Percentiles rank a stretch among this genome's conserved stretches.
Conservation (phyloP, 345 rosid genomes). For the Nephelium lappaceum region DNA sequence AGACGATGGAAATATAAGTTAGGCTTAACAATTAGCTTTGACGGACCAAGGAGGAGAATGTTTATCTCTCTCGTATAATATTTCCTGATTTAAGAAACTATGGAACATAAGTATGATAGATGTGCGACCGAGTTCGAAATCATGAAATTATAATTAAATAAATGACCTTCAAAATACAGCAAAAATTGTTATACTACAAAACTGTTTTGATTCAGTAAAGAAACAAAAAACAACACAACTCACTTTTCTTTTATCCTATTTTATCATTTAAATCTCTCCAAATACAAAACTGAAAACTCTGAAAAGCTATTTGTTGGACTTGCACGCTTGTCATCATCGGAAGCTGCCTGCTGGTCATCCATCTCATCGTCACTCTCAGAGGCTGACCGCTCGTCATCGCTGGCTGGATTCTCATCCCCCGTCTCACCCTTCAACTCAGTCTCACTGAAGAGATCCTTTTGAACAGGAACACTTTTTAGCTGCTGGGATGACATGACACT, state of each 20-base stretch:
- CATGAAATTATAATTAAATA: no score
- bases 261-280: not conserved
- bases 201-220: not conserved
- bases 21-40: no score
- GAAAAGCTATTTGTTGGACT: not conserved
- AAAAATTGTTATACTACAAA: not conserved
- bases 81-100: no score
- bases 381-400: slow-evolving; percentile 14
- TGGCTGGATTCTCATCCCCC: slow-evolving; percentile 15
- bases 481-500: slow-evolving; percentile 76
- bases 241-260: not conserved
- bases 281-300: not conserved
- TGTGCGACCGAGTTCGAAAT: no score
- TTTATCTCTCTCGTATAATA: no score
- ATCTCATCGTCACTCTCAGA: not conserved
- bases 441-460: slow-evolving; percentile 68
- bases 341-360: not conserved
- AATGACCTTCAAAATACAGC: not conserved
- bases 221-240: no score
- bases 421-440: slow-evolving; percentile 53
- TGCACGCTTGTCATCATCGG: not conserved
- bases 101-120: no score
- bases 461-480: slow-evolving; percentile 72
- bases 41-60: no score
- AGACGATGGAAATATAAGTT: no score